These are phyloP conservation scores for Plasmodium blacklocki DNA, from an alignment of 169 alveolate genomes.

Conservation along the genomic window DNA sequence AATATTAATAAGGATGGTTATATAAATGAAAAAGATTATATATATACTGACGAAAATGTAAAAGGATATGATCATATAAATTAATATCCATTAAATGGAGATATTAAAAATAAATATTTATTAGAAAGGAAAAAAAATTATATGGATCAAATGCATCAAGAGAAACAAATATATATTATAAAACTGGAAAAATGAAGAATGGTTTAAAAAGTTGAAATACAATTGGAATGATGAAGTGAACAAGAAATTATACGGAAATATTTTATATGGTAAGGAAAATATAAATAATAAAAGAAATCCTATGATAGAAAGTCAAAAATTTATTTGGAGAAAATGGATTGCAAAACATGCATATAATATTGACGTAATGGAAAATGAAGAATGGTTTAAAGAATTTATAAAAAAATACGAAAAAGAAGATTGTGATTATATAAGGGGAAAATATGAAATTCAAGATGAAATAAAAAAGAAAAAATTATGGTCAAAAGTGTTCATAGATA, in stretches of 20 bases:
- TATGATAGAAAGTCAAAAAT: not conserved
- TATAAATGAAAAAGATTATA: no score
- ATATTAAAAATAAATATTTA: not conserved
- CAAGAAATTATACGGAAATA: not conserved
- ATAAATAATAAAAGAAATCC: not conserved
- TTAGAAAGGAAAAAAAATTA: not conserved
- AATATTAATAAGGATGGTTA: no score
- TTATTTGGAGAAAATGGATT: not conserved
- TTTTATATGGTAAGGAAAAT: not conserved
- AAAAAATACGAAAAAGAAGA: not conserved
- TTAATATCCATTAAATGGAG: no score
- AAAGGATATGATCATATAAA: no score
- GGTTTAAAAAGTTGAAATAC: constrained; percentile 1
- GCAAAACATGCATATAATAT: not conserved
- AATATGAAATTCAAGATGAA: not conserved
- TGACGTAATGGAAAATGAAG: not conserved
- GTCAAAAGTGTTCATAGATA: not conserved
- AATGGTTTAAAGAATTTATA: not conserved
- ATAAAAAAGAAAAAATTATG: not conserved
- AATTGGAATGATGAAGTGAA: not conserved
- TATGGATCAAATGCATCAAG: not conserved
- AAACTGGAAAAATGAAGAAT: not conserved
- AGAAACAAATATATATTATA: not conserved
- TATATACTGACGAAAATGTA: no score
- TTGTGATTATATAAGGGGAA: not conserved